These are phyloP conservation scores for Lactarius sp. DNA, from an alignment of 768 basidiomycete genomes.

Conservation along the genomic window DNA sequence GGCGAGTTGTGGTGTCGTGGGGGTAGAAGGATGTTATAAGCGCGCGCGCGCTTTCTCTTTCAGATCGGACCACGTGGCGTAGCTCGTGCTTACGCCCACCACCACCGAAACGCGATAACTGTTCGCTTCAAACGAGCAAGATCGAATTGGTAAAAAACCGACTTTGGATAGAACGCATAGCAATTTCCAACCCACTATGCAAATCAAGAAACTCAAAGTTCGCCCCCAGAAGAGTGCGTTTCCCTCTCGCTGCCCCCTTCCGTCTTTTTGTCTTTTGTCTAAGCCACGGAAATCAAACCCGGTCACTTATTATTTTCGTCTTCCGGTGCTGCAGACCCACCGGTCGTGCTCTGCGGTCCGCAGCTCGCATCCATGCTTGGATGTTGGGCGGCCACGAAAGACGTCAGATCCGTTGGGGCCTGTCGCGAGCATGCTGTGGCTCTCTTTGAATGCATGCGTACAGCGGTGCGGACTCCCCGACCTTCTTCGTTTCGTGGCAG, in stretches of 20 bases:
- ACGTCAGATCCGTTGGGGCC: conserved; percentile 47
- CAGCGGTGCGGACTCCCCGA: conserved; percentile 52
- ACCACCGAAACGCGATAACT: not conserved
- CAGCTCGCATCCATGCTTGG: conserved; percentile 76
- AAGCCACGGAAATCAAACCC: conserved; percentile 15
- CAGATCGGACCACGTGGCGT: not conserved
- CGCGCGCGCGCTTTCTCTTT: not conserved
- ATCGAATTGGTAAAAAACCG: not conserved
- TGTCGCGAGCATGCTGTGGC: conserved; percentile 58
- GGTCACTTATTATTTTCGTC: conserved; percentile 40
- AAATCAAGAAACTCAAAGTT: conserved; percentile 78
- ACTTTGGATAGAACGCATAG: not conserved
- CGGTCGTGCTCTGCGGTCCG: conserved; percentile 49
- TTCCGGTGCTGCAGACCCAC: conserved; percentile 35
- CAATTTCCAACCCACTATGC: conserved; percentile 30
- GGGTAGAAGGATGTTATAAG: not conserved
- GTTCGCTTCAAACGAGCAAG: no score
- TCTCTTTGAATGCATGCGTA: conserved; percentile 81
- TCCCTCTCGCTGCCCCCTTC: not conserved
- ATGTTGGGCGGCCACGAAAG: conserved; percentile 77
- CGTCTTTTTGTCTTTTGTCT: conserved; percentile 9
- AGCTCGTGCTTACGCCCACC: no score
- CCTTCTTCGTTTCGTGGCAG: conserved; percentile 1
- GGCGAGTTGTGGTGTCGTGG: not conserved
- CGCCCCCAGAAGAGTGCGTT: conserved; percentile 64